phyloP scores from a whole-genome alignment of 305 asterid genomes.

The Fraxinus velutina region DNA sequence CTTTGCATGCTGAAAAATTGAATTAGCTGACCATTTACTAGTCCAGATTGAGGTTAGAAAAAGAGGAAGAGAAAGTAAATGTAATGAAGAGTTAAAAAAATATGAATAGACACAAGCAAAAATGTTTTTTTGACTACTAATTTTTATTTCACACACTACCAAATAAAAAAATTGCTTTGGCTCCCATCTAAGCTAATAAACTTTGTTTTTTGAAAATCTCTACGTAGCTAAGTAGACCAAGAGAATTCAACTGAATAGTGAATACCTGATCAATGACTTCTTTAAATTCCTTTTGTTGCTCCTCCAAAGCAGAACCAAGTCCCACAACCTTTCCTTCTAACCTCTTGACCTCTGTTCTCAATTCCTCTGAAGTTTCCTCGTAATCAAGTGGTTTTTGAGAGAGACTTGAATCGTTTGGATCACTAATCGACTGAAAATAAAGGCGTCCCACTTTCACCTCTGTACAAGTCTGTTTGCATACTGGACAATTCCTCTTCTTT shows the following conservation, averaged over 20 bases:
- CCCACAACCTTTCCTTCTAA: constrained; percentile 73
- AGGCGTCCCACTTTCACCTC: constrained; percentile 62
- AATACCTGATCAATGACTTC: constrained; percentile 55
- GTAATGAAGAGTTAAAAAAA: background rate
- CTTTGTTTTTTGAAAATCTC: background rate
- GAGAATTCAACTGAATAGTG: background rate
- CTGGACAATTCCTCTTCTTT: constrained; percentile 87
- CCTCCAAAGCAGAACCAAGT: constrained; percentile 58
- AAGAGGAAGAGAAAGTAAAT: background rate
- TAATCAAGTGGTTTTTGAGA: constrained; percentile 46
- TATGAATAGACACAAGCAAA: background rate
- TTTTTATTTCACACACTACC: background rate
- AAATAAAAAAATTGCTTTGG: background rate
- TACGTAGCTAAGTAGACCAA: background rate
- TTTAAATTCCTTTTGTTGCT: constrained; percentile 50
- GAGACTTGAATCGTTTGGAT: constrained; percentile 43
- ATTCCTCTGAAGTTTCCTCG: constrained; percentile 45
- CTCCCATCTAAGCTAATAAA: background rate
- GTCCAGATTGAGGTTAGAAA: background rate
- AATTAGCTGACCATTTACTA: background rate
- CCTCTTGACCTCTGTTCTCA: constrained; percentile 59
- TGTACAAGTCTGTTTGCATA: constrained; percentile 84
- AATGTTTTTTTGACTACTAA: background rate
- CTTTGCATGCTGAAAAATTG: background rate
- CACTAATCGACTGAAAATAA: constrained; percentile 81